Conservation (phyloP, 1,284 basidiomycete genomes). For the Austroboletus niveus region DNA sequence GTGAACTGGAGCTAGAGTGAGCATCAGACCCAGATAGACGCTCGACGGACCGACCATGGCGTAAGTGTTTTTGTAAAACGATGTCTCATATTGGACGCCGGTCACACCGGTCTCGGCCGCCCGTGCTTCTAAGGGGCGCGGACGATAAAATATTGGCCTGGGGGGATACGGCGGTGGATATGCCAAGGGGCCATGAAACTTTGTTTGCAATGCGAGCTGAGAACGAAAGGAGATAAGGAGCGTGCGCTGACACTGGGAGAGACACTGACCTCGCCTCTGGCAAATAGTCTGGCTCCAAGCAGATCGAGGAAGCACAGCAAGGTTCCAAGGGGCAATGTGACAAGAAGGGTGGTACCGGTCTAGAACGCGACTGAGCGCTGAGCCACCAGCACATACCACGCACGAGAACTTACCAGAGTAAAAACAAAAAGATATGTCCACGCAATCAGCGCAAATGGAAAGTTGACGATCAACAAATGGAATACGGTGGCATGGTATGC, state of each 20-base stretch:
- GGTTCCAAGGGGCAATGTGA: slow-evolving; percentile 74
- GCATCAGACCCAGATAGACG: neutral
- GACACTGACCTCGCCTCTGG: slow-evolving; percentile 60
- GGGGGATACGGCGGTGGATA: slow-evolving; percentile 58
- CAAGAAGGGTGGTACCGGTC: slow-evolving; percentile 72
- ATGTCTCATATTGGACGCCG: slow-evolving; percentile 46
- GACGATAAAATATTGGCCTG: slow-evolving; percentile 66
- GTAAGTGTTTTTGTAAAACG: slow-evolving; percentile 76
- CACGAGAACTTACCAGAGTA: slow-evolving; percentile 53
- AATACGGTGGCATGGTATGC: slow-evolving; percentile 63
- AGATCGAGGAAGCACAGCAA: slow-evolving; percentile 74
- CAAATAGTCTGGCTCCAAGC: slow-evolving; percentile 64
- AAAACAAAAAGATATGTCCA: slow-evolving; percentile 77
- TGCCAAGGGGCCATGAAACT: slow-evolving; percentile 65
- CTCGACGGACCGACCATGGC: slow-evolving; percentile 59
- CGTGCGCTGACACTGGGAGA: neutral
- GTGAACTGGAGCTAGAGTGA: slow-evolving; percentile 53
- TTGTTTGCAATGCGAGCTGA: slow-evolving; percentile 63
- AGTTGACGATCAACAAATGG: slow-evolving; percentile 69
- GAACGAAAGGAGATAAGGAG: slow-evolving; percentile 10
- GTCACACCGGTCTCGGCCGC: slow-evolving; percentile 50
- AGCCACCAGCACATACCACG: slow-evolving; percentile 14
- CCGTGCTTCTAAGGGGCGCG: slow-evolving; percentile 43
- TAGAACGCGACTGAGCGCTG: slow-evolving; percentile 26
- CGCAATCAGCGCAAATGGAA: slow-evolving; percentile 67